phyloP scores from a whole-genome alignment of 305 asterid species.

The Euphrasia arctica region DNA sequence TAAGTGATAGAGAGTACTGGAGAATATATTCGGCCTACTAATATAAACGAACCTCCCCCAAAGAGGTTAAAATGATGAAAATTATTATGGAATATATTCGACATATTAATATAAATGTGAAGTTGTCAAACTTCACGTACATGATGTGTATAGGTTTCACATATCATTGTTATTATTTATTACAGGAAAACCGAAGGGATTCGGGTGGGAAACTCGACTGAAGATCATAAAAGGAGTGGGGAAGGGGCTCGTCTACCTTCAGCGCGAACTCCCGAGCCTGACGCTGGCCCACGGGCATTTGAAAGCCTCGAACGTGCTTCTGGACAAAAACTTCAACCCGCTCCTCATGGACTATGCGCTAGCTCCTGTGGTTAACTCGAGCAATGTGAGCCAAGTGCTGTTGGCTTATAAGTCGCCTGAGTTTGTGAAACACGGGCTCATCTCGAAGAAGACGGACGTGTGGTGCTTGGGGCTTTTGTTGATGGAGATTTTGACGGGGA shows the following conservation, averaged over 20 bases:
- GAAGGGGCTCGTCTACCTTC: conserved; percentile 61
- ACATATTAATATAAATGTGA: no score
- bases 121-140: no score
- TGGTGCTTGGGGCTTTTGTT: conserved; percentile 76
- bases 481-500: conserved; percentile 63
- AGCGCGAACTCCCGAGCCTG: conserved; percentile 52
- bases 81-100: no score
- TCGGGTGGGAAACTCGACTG: conserved; percentile 66
- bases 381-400: conserved; percentile 43
- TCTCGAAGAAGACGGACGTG: conserved; percentile 57
- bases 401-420: conserved; percentile 74
- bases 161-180: neutral
- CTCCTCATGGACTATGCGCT: conserved; percentile 60
- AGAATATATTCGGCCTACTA: no score
- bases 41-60: no score
- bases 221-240: conserved; percentile 73
- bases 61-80: no score
- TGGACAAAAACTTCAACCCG: conserved; percentile 52
- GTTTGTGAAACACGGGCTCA: conserved; percentile 26
- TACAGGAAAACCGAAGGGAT: conserved; percentile 44
- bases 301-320: conserved; percentile 70
- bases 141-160: no score
- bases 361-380: conserved; percentile 55
- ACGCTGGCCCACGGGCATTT: conserved; percentile 70
- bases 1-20: no score